phyloP scores from a whole-genome alignment of 352 stramenopile species.

The Phytophthora pseudosyringae region DNA sequence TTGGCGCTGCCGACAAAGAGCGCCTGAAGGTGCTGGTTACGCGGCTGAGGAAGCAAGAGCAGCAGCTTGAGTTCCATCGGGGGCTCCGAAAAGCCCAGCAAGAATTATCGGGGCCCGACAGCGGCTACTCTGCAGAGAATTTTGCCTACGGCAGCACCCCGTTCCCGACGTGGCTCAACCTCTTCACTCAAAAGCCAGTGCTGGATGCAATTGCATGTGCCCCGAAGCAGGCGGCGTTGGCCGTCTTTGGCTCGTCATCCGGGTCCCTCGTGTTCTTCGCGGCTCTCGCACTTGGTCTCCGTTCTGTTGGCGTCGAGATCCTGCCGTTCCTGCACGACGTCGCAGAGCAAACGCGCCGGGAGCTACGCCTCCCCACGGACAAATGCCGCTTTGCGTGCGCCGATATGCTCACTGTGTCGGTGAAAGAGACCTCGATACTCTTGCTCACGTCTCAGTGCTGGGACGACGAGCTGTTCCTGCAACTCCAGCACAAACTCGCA shows the following conservation, averaged over 20 bases:
- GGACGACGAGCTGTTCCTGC: constrained; percentile 45
- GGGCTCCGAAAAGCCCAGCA: constrained; percentile 35
- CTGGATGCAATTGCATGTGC: constrained; percentile 8
- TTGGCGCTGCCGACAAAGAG: constrained; percentile 4
- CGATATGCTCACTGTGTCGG: constrained; percentile 49
- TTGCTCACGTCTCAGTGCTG: constrained; percentile 73
- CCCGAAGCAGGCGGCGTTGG: constrained; percentile 16
- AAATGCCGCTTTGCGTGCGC: constrained; percentile 40
- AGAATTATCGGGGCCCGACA: constrained; percentile 8
- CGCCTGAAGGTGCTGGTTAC: constrained; percentile 26
- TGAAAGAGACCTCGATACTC: constrained; percentile 40
- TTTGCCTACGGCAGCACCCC: constrained; percentile 69
- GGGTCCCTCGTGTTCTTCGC: constrained; percentile 65
- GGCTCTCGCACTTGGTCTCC: constrained; percentile 35
- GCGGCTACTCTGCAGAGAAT: constrained; percentile 49
- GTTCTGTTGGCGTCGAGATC: constrained; percentile 56
- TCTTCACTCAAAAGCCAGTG: constrained; percentile 34
- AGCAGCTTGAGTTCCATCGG: constrained; percentile 44
- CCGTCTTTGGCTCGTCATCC: constrained; percentile 62
- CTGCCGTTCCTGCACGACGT: constrained; percentile 48
- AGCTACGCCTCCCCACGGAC: constrained; percentile 15
- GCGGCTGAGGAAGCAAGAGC: constrained; percentile 35
- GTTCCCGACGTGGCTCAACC: constrained; percentile 49
- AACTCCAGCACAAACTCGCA: constrained; percentile 49
- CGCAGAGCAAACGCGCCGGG: constrained; percentile 23